Percentiles rank a stretch among this genome's conserved stretches.
phyloP scores from a whole-genome alignment of 352 stramenopile species.

The Pythium folliculosum region DNA sequence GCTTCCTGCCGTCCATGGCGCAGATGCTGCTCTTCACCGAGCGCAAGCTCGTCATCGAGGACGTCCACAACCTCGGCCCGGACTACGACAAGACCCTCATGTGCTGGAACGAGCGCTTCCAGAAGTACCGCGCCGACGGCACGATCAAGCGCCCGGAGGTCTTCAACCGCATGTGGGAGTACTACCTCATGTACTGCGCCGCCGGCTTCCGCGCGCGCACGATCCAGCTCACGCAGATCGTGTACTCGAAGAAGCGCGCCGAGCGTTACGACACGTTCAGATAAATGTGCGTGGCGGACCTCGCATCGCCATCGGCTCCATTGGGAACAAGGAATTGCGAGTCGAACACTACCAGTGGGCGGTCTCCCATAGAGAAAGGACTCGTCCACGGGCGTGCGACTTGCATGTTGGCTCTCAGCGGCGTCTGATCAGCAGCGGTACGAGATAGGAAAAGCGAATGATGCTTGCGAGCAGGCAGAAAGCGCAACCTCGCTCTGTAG shows the following conservation, averaged over 20 bases:
- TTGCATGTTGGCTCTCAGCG: not conserved
- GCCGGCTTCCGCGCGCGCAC: slow-evolving; percentile 88
- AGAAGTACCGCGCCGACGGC: slow-evolving; percentile 75
- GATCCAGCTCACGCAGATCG: slow-evolving; percentile 82
- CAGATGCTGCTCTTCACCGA: slow-evolving; percentile 79
- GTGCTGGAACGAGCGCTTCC: slow-evolving; percentile 88
- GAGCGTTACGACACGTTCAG: slow-evolving; percentile 81
- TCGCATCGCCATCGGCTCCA: not conserved
- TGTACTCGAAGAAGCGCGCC: slow-evolving; percentile 84
- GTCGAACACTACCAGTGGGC: not conserved
- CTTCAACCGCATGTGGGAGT: slow-evolving; percentile 90
- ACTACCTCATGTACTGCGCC: slow-evolving; percentile 90
- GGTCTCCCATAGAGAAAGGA: not conserved
- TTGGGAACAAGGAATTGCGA: not conserved
- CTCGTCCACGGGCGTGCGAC: not conserved
- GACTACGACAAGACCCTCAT: slow-evolving; percentile 92
- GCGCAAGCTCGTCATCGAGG: slow-evolving; percentile 79
- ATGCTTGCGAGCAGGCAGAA: not conserved
- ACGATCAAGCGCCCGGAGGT: slow-evolving; percentile 78
- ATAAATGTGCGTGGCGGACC: slow-evolving; percentile 37
- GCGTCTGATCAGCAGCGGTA: not conserved
- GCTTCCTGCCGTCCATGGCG: slow-evolving; percentile 77
- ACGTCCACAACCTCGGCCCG: slow-evolving; percentile 84
- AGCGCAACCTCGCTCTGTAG: slow-evolving; percentile 2
- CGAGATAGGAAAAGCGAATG: slow-evolving; percentile 2